A percentile compares a stretch with the other conserved stretches of the same genome.
phyloP scores from a whole-genome alignment of 306 rosid genomes.

The Gillenia trifoliata region DNA sequence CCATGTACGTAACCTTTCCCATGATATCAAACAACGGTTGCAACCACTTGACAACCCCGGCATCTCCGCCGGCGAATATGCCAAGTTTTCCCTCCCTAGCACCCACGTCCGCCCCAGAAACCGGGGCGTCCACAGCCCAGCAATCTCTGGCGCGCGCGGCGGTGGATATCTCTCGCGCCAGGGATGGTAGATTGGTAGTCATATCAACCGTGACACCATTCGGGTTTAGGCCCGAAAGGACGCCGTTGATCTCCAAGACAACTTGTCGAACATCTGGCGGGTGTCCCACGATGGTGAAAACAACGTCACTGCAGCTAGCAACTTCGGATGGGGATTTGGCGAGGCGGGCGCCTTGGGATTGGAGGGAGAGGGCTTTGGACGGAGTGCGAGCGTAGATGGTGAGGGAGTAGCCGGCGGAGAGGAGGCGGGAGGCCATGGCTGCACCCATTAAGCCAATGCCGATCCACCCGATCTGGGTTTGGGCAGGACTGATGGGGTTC shows the following conservation, averaged over 20 bases:
- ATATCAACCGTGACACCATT: slow-evolving; percentile 51
- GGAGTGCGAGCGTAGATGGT: slow-evolving; percentile 68
- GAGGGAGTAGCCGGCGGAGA: slow-evolving; percentile 60
- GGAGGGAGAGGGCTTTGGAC: slow-evolving; percentile 48
- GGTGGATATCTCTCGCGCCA: slow-evolving; percentile 44
- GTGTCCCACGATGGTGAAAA: slow-evolving; percentile 73
- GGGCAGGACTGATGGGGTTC: slow-evolving; percentile 32
- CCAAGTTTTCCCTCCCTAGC: slow-evolving; percentile 76
- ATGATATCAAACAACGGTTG: slow-evolving; percentile 37
- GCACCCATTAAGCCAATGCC: slow-evolving; percentile 80
- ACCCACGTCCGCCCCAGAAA: slow-evolving; percentile 76
- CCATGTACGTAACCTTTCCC: slow-evolving; percentile 54
- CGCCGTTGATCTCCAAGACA: slow-evolving; percentile 28
- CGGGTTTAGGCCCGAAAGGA: slow-evolving; percentile 44
- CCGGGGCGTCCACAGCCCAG: slow-evolving; percentile 78
- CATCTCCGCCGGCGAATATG: slow-evolving; percentile 59
- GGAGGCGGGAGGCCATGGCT: slow-evolving; percentile 78
- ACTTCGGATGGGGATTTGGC: slow-evolving; percentile 38
- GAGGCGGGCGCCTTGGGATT: slow-evolving; percentile 52
- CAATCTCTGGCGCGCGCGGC: slow-evolving; percentile 33
- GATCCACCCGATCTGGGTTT: slow-evolving; percentile 64
- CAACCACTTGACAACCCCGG: slow-evolving; percentile 52
- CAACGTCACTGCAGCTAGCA: slow-evolving; percentile 40
- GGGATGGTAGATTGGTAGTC: slow-evolving; percentile 73
- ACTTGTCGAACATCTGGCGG: slow-evolving; percentile 67